A percentile compares a stretch with the other conserved stretches of the same genome.
phyloP scores from a whole-genome alignment of 2,329 filamentous ascomycete genomes.

The Pseudodiploospora longispora region DNA sequence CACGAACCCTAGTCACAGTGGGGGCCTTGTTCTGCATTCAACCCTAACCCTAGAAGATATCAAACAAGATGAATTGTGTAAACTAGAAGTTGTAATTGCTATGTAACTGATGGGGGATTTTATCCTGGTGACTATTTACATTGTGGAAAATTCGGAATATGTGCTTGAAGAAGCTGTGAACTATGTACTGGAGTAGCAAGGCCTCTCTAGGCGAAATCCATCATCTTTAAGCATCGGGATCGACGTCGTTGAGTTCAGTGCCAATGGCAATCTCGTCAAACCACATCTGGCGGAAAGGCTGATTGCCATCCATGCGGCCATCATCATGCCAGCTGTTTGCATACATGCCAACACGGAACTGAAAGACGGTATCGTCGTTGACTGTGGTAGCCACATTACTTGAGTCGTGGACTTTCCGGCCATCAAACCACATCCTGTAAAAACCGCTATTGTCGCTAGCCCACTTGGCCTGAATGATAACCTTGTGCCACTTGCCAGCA shows the following conservation, averaged over 20 bases:
- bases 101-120: too few relatives aligned
- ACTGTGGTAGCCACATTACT: constrained; percentile 35
- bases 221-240: constrained; percentile 7
- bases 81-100: too few relatives aligned
- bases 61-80: too few relatives aligned
- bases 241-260: constrained; percentile 22
- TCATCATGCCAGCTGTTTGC: constrained; percentile 42
- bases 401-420: constrained; percentile 32
- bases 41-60: too few relatives aligned
- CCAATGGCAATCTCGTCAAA: constrained; percentile 40
- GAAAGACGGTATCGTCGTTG: constrained; percentile 32
- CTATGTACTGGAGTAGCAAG: too few relatives aligned
- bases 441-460: constrained; percentile 33
- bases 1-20: too few relatives aligned
- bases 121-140: too few relatives aligned
- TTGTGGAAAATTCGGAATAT: too few relatives aligned
- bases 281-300: constrained; percentile 39
- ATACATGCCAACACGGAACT: constrained; percentile 41
- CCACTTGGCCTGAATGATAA: constrained; percentile 39
- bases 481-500: constrained; percentile 36
- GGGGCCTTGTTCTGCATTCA: too few relatives aligned
- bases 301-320: constrained; percentile 28
- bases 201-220: too few relatives aligned
- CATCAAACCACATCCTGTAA: constrained; percentile 41
- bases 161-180: too few relatives aligned